Conservation (phyloP, 352 stramenopile species). For the Globisporangium splendens region DNA sequence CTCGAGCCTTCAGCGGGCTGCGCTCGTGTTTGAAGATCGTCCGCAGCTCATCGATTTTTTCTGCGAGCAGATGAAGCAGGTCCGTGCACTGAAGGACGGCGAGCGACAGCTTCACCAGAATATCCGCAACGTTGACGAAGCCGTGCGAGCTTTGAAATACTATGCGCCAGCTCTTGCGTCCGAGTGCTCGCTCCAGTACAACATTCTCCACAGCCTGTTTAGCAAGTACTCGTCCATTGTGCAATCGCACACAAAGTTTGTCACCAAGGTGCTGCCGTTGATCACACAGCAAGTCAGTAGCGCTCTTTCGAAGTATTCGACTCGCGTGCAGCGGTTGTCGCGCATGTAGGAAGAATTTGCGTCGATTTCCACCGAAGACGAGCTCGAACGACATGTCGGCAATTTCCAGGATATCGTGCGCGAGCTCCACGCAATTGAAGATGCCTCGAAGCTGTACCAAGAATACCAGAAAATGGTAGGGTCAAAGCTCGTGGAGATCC, state of each 20-base stretch:
- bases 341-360: conserved; percentile 49
- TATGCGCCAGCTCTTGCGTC: conserved; percentile 33
- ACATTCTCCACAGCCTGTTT: conserved; percentile 43
- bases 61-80: conserved; percentile 63
- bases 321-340: conserved; percentile 47
- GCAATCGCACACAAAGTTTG: conserved; percentile 61
- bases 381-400: conserved; percentile 51
- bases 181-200: conserved; percentile 34
- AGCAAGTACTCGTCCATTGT: conserved; percentile 42
- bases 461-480: conserved; percentile 71
- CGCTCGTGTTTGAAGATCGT: conserved; percentile 50
- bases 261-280: conserved; percentile 52
- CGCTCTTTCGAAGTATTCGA: conserved; percentile 47
- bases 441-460: conserved; percentile 54
- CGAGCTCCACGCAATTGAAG: conserved; percentile 47
- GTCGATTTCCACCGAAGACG: conserved; percentile 41
- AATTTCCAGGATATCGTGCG: conserved; percentile 47
- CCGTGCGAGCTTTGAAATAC: conserved; percentile 39
- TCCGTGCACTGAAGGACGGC: conserved; percentile 41
- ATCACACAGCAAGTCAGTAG: conserved; percentile 69
- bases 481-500: conserved; percentile 57
- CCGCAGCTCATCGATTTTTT: conserved; percentile 71
- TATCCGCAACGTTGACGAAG: conserved; percentile 68
- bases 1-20: conserved; percentile 38
- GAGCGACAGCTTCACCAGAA: conserved; percentile 65